Base-by-base conservation (phyloP, 768 basidiomycete species). In the Mycena capillaripes region DNA sequence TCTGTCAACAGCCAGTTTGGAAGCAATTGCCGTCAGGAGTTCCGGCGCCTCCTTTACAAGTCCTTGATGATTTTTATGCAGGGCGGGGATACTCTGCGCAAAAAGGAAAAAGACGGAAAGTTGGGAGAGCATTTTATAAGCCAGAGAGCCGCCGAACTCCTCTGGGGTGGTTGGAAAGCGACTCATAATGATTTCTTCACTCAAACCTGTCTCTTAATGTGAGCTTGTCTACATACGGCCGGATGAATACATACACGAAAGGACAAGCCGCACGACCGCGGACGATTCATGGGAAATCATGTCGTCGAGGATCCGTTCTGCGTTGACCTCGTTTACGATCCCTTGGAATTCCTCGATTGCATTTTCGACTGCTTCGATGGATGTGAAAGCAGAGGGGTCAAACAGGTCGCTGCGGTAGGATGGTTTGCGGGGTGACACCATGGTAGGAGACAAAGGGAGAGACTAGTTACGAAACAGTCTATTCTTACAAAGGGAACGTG, bases 301-400 rank as follows among this genome's bases (percentile, higher is more conserved):
- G 19, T 75, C 77, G 10, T 72, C 60, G 16, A 83, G 58, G 12
- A 79, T 72, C 16, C 59, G 61, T 21, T 52, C 57, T 34, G 73
- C 74, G 62, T 81, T 82, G 5, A 59, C 44, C 30, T 70, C 62
- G 34, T 70, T 80, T 38, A 83, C 25, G 32, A 78, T 76, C 12
- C 52, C 71, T 25, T 58, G 56, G 40, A 82, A 77, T 64, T 78
- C 79, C 10, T 64, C 21, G 17, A 79, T 48, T 5, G 76, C 77
- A 42, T 64, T 32, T 8, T 75, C 62, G 11, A 83, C 75, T 19
- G 76, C 71, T 4, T 77, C 73, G 6, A 30, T 10, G 19, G 74
- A 75, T 4, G 70, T 40, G 12, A 81, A 74, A 17, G 69, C 67
- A 27, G 53, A 36, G 5, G 69, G 46, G 5, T 76, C 66, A 30